Evolutionary conservation across 1,139 yeast species (phyloP), one percentile per base, ranked within the genome.

Genomic region (Sugiyamaella neomexicana): DNA sequence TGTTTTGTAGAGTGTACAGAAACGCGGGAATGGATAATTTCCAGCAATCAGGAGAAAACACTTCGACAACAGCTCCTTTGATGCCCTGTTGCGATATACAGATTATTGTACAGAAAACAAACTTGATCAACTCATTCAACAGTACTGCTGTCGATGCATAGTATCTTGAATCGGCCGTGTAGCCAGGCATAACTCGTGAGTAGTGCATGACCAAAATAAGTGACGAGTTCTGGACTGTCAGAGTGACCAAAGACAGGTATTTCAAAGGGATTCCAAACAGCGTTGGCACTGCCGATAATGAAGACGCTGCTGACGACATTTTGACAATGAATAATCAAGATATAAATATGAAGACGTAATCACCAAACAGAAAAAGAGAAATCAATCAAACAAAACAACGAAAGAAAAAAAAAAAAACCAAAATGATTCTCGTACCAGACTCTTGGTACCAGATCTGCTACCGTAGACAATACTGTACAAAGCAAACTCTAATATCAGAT

Each of bases 71-170:
- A 1, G 72, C 66, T 20, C 45, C 53, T 37, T 53, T 53, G 54
- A 62, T 10, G 20, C 72, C 72, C 25, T 55, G 58, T 39, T 65
- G 62, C n/a, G 17, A 16, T 17, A 51, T 12, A 27, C 69, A 61
- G 12, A 71, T 65, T 12, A 55, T 55, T 20, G 65, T 41, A 51
- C 76, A 73, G 37, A 74, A 58, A 13, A 59, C 46, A 46, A 74
- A 61, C 60, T 74, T 74, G 61, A 74, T 61, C 25, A 73, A 50
- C 59, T 74, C 78, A 63, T 74, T 74, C 47, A 74, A 60, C 25
- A 74, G 64, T 34, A 74, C 78, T 4, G 78, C 77, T 2, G 78
- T 74, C 13, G 77, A 73, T 10, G 76, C 65, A 44, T 68, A 64
- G 59, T 74, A 74, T 31, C 73, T 65, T 12, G 65, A 55, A 9